phyloP scores from a whole-genome alignment of 257 asterid genomes.

The Vinca minor region DNA sequence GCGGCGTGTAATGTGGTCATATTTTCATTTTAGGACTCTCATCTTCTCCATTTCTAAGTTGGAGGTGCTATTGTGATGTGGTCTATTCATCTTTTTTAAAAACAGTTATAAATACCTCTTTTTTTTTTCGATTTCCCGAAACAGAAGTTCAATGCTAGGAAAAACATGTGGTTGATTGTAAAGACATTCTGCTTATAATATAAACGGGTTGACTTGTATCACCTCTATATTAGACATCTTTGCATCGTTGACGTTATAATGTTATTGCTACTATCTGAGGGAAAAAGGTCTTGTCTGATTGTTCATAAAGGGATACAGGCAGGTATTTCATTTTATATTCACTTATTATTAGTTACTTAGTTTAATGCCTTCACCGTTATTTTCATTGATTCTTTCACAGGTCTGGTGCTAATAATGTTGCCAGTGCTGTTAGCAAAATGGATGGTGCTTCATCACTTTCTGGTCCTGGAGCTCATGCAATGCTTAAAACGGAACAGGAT shows the following conservation, averaged over 20 bases:
- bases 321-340: background rate
- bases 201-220: background rate
- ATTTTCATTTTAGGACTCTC: background rate
- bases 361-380: background rate
- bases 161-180: background rate
- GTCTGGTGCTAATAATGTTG: constrained; percentile 48
- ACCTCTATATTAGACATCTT: background rate
- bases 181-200: background rate
- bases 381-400: constrained; percentile 30
- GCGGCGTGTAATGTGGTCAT: constrained; percentile 2
- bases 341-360: background rate
- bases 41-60: background rate
- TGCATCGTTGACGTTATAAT: no score
- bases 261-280: background rate
- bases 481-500: constrained; percentile 70
- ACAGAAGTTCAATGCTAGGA: no score
- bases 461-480: constrained; percentile 53
- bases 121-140: no score
- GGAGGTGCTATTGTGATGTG: background rate
- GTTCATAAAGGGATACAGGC: background rate
- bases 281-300: background rate
- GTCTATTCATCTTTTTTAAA: background rate
- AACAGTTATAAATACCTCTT: background rate
- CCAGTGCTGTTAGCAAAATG: constrained; percentile 36
- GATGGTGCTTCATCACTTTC: constrained; percentile 59